Evolutionary conservation across 2,329 filamentous ascomycete species (phyloP).

Genomic region (Cladosporium halotolerans): DNA sequence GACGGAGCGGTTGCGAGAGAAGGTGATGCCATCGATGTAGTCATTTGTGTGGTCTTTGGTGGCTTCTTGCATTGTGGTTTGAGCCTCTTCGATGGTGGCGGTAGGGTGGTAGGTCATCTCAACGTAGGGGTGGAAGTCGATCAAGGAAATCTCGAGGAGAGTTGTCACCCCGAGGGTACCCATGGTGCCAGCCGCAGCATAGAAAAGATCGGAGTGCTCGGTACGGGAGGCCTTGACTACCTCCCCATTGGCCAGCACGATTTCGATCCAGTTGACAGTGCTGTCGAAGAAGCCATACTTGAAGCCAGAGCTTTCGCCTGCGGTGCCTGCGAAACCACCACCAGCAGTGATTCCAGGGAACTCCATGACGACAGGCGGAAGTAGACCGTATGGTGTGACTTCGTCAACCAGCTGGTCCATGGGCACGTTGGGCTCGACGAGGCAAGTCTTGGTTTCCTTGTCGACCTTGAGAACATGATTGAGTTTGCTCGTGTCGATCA

Average conservation of each 20-base stretch:
- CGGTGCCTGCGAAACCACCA: constrained; percentile 61
- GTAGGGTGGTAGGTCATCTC: constrained; percentile 45
- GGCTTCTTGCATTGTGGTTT: constrained; percentile 34
- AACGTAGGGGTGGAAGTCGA: constrained; percentile 43
- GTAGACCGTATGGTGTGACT: constrained; percentile 49
- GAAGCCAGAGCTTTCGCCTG: constrained; percentile 64
- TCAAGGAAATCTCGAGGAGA: constrained; percentile 44
- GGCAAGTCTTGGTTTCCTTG: constrained; percentile 44
- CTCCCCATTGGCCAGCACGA: constrained; percentile 57
- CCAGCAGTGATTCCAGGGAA: constrained; percentile 67
- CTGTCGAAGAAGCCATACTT: constrained; percentile 61
- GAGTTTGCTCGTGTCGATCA: constrained; percentile 62
- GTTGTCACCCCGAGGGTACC: constrained; percentile 64
- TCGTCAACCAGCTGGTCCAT: constrained; percentile 59
- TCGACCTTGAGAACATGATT: constrained; percentile 59
- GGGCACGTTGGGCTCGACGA: constrained; percentile 65
- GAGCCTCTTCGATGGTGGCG: constrained; percentile 36
- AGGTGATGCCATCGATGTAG: constrained; percentile 48
- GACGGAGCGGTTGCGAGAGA: constrained; percentile 36
- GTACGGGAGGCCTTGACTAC: constrained; percentile 49
- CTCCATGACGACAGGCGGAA: constrained; percentile 64
- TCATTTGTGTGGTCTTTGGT: constrained; percentile 34
- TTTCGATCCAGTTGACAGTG: constrained; percentile 57
- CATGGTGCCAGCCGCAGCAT: constrained; percentile 58
- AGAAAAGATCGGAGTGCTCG: constrained; percentile 55